Evolutionary conservation across 345 rosid genomes (phyloP).

Genomic region (Geranium brycei): DNA sequence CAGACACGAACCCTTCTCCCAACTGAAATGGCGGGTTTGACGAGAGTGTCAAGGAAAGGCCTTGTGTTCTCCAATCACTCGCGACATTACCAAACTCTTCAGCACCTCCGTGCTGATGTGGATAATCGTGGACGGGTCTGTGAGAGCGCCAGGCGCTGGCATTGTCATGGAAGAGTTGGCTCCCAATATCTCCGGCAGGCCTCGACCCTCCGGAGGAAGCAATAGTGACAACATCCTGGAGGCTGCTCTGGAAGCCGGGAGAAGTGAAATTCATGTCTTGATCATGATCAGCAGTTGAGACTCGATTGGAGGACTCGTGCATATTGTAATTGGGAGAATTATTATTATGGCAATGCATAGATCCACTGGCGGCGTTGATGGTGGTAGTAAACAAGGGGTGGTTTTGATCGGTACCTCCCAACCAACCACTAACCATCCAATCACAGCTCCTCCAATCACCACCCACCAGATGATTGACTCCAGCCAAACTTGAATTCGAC

Average conservation of each 20-base stretch:
- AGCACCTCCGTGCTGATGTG: too few species aligned
- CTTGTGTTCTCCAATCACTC: slow-evolving; percentile 21
- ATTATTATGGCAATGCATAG: slow-evolving; percentile 16
- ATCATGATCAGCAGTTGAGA: slow-evolving; percentile 8
- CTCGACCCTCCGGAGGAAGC: slow-evolving; percentile 13
- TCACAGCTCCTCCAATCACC: slow-evolving; percentile 17
- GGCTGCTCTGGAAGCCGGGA: slow-evolving; percentile 2
- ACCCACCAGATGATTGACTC: neutral
- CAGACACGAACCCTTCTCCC: slow-evolving; percentile 13
- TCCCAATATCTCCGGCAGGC: slow-evolving; percentile 12
- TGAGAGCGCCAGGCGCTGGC: neutral
- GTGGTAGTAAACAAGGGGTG: slow-evolving; percentile 19
- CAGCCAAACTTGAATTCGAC: too few species aligned
- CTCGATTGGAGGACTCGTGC: too few species aligned
- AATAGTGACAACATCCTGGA: slow-evolving; percentile 24
- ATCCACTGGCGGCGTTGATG: slow-evolving; percentile 14
- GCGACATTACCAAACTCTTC: slow-evolving; percentile 3
- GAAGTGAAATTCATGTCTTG: slow-evolving; percentile 7
- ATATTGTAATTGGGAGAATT: too few species aligned
- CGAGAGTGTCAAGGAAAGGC: slow-evolving; percentile 42
- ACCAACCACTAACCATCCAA: slow-evolving; percentile 32
- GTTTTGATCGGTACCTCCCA: slow-evolving; percentile 15
- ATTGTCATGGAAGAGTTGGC: slow-evolving; percentile 9
- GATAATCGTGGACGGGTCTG: slow-evolving; percentile 8
- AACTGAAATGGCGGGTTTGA: slow-evolving; percentile 24